These are phyloP conservation scores for Colletotrichum tamarilloi DNA, from an alignment of 2,329 filamentous ascomycete genomes.

Conservation along the genomic window DNA sequence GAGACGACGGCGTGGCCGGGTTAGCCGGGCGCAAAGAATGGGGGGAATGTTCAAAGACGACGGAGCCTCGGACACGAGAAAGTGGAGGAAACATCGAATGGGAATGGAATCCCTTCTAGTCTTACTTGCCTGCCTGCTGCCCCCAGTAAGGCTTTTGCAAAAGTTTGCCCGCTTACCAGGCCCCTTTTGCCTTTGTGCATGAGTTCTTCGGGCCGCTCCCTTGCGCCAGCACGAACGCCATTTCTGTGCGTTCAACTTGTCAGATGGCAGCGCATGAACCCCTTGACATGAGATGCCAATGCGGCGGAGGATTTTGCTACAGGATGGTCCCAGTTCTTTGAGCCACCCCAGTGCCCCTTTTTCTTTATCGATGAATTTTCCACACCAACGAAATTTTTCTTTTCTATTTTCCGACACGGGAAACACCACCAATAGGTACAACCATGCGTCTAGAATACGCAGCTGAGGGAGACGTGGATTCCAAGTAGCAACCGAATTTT, in stretches of 20 bases:
- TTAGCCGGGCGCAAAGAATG: not conserved
- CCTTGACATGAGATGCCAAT: constrained; percentile 18
- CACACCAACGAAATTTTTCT: not conserved
- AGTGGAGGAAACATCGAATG: not conserved
- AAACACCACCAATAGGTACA: not conserved
- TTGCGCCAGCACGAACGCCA: constrained; percentile 1
- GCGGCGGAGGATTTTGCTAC: not conserved
- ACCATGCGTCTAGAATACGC: not conserved
- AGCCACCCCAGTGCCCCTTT: not conserved
- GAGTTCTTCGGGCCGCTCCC: constrained; percentile 8
- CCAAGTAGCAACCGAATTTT: not conserved
- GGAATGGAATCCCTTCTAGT: not conserved
- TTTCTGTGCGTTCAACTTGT: constrained; percentile 8
- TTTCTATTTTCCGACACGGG: not conserved
- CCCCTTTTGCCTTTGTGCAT: not conserved
- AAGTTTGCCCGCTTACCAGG: not conserved
- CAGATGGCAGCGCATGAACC: constrained; percentile 22
- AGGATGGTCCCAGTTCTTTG: constrained; percentile 1
- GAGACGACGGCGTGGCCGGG: not conserved
- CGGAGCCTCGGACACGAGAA: not conserved
- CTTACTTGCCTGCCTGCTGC: not conserved
- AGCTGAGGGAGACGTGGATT: not conserved
- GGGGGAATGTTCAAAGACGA: too few species aligned
- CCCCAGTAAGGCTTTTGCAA: not conserved
- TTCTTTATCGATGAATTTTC: not conserved